Evolutionary conservation across 1,139 yeast genomes (phyloP), one percentile per base, ranked within the genome.

Genomic region (Blastobotrys ciferrii): DNA sequence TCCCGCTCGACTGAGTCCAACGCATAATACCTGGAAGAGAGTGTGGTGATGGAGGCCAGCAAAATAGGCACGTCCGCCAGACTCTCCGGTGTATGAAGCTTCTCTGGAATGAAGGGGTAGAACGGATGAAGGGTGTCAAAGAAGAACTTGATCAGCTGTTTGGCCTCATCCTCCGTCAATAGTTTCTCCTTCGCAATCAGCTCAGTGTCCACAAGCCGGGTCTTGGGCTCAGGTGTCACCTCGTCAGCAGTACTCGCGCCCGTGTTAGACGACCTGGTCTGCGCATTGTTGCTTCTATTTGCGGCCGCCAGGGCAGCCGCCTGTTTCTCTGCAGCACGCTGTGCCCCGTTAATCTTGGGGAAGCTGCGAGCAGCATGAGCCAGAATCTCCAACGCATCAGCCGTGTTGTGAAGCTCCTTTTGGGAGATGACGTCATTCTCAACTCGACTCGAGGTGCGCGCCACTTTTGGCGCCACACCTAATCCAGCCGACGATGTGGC

Each of bases 121-220:
- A 82, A 91, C 1, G 96, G 96, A 63, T 87, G 95, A 81, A 91
- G 77, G 2, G 88, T 80, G 7, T 80, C 68, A 64, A 87, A 87
- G 64, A 87, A 91, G 47, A 82, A 70, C 42, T 77, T 72, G 28
- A 88, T 78, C 32, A 87, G 69, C 45, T 71, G 67, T 48, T 75
- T 76, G 0, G 95, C 94, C 61, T 87, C 95, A 0, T 62, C 67
- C 56, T 80, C 89, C 0, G 85, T 73, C 14, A 89, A 62, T 44
- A 86, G 73, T n/a, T 81, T 81, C 35, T 71, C 61, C n/a, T 71
- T 70, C 1, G 83, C 84, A 46, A 87, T 82, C 57, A 84, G 82
- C 45, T 83, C 87, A 44, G 84, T 77, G 54, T 78, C 82, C 0
- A 80, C 68, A 20, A 85, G 67, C 46, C 65, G 73, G 35, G 72